Evolutionary conservation across 768 basidiomycete genomes (phyloP), one percentile per base, ranked within the genome.

Genomic region (Amanita exitialis): DNA sequence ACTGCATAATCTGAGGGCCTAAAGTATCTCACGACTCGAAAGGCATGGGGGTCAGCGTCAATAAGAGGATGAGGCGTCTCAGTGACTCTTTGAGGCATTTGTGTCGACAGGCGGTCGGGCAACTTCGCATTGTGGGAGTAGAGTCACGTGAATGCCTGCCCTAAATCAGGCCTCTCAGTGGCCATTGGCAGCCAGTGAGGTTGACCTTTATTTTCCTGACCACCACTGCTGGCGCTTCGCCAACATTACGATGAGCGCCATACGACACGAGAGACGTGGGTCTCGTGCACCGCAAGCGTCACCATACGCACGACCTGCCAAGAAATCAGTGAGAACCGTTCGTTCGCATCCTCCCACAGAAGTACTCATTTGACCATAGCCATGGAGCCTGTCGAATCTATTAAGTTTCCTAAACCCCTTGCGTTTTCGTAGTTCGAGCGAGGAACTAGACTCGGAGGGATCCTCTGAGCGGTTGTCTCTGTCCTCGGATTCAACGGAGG

Each of bases 11-110:
- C 95, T 1, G 84, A 82, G 18, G 82, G 75, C 21, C 95, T 77
- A 67, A 97, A 81, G 70, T 96, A 96, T 52, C 88, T 74, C 18
- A 99, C 69, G 45, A 99, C 95, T 28, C 95, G 80, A 28, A 71
- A 71, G 12, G 83, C 82, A 72, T 96, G 88, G 8, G 95, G 95
- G 73, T 98, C 95, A 0, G 82, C 74, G 68, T 97, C 95, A 69
- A 98, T 88, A 67, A 95, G 83, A 44, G 93, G 93, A 70, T 81
- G 95, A 21, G 83, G 82, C 36, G 86, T 80, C 61, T 70, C 63
- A 49, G 74, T 65, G 53, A 71, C 62, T 62, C 75, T 76, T 54
- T 66, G 64, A 46, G 79, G 76, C 77, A 78, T 77, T 30, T 30
- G 23, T 30, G 35, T 32, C 36, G 32, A 30, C 9, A n/a, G 35